Conservation (phyloP, 2,329 filamentous ascomycete genomes). For the Talaromyces rugulosus region DNA sequence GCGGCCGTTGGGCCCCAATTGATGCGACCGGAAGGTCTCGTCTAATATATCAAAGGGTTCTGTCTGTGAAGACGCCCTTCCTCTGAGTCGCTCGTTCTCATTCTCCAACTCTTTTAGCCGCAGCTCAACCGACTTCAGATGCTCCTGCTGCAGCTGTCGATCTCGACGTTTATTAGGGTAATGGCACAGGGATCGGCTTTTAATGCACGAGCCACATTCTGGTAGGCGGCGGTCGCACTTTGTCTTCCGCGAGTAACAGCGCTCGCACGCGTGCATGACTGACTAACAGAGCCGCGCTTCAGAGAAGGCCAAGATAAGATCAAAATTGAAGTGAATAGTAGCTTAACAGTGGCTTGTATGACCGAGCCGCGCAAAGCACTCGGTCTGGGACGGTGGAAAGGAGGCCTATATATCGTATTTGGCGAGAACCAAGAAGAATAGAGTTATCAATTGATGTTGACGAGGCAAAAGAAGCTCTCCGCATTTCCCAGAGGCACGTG, state of each 20-base stretch:
- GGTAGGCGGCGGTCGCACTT: slow-evolving; percentile 5
- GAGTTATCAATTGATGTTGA: neutral
- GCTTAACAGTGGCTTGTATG: neutral
- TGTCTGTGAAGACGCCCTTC: neutral
- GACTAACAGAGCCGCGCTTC: neutral
- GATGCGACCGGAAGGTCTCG: neutral
- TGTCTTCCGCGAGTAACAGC: slow-evolving; percentile 4
- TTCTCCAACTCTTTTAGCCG: slow-evolving; percentile 1
- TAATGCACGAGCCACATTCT: slow-evolving; percentile 1
- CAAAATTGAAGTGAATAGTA: neutral
- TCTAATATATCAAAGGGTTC: neutral
- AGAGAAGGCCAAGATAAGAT: neutral
- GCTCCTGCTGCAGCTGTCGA: slow-evolving; percentile 4
- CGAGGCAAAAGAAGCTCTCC: neutral
- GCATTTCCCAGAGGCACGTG: neutral
- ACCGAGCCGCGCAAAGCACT: neutral
- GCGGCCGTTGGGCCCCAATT: neutral
- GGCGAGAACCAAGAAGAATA: neutral
- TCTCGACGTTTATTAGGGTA: slow-evolving; percentile 5
- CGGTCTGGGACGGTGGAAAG: neutral
- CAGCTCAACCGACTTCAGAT: neutral
- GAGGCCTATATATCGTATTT: neutral
- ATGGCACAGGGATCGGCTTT: neutral
- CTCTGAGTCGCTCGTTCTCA: slow-evolving; percentile 4
- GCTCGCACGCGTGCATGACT: slow-evolving; percentile 3